Evolutionary conservation across 2,329 filamentous ascomycete species (phyloP).

Genomic region (Elsinoe batatas): DNA sequence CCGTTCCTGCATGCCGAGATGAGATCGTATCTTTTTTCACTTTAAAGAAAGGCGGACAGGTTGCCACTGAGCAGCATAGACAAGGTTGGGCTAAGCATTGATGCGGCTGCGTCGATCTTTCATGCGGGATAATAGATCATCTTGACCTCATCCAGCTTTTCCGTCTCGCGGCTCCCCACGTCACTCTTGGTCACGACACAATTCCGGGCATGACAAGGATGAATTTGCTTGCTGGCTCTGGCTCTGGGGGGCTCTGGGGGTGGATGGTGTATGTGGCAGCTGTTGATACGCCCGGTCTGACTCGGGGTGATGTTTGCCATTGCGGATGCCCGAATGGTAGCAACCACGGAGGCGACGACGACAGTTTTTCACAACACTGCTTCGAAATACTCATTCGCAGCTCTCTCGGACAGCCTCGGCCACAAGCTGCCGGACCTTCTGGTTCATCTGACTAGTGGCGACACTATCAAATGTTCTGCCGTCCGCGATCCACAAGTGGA

Average conservation of each 20-base stretch:
- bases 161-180: not conserved
- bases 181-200: not conserved
- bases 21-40: not conserved
- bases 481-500: not conserved
- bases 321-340: no score
- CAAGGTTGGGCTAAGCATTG: no score
- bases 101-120: not conserved
- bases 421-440: no score
- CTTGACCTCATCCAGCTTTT: not conserved
- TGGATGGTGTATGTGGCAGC: no score
- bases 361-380: no score
- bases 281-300: no score
- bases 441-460: not conserved
- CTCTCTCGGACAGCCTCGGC: no score
- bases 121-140: not conserved
- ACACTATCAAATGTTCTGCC: not conserved
- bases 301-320: no score
- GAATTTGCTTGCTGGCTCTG: no score
- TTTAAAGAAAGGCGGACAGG: not conserved
- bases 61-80: not conserved
- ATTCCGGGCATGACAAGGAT: not conserved
- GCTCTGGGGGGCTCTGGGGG: no score
- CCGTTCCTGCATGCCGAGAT: not conserved
- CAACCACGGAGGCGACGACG: no score
- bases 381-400: no score